phyloP scores from a whole-genome alignment of 2,329 filamentous ascomycete genomes.

The Cephalotrichum gorgonifer region DNA sequence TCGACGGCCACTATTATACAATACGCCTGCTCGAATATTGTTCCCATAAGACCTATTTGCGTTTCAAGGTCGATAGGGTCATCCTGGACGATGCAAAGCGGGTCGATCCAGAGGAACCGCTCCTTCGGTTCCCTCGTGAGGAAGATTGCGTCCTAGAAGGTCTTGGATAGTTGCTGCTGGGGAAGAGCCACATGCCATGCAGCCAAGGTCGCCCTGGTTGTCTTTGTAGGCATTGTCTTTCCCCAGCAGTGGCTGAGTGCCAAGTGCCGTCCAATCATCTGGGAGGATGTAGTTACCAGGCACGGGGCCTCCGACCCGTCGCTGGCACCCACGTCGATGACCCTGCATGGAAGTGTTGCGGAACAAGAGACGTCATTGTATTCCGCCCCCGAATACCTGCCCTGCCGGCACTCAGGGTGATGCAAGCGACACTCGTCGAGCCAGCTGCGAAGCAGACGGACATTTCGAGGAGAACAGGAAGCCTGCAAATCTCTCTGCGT shows the following conservation, averaged over 20 bases:
- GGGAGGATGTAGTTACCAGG: not conserved
- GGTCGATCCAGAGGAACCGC: conserved; percentile 9
- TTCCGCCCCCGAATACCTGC: not conserved
- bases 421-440: not conserved
- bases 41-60: not conserved
- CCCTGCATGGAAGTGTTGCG: not conserved
- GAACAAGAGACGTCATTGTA: not conserved
- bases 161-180: conserved; percentile 6
- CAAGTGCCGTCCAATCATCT: conserved; percentile 1
- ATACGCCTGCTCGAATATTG: not conserved
- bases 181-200: conserved; percentile 2
- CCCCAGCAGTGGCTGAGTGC: conserved; percentile 10
- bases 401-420: not conserved
- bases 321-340: not conserved
- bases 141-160: conserved; percentile 5
- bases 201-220: not conserved
- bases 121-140: not conserved
- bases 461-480: not conserved
- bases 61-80: not conserved
- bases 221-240: conserved; percentile 1
- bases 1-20: not conserved
- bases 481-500: not conserved
- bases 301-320: not conserved
- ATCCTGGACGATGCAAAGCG: conserved; percentile 9
- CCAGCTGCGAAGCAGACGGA: not conserved